Evolutionary conservation across 2,329 filamentous ascomycete genomes (phyloP), one percentile per base, ranked within the genome.

Genomic region (Sclerotinia subarctica): DNA sequence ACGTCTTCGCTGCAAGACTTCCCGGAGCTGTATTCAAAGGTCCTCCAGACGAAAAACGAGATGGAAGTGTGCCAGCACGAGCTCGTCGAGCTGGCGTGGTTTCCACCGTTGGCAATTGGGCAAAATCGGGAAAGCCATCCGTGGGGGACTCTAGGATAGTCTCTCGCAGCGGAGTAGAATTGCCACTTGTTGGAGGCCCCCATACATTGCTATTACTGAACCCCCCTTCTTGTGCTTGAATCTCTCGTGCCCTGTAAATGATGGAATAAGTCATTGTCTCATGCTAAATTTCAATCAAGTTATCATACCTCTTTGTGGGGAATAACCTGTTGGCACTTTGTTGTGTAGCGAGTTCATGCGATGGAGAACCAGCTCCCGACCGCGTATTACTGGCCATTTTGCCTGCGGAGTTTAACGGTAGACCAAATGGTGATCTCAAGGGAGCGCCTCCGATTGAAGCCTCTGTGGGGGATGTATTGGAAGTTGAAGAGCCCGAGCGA

Each of bases 141-240:
- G 91, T 95, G 44, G 95, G 95, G 47, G 94, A 97, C 81, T 99
- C 95, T 72, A 94, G 94, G 70, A 99, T 98, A 73, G 94, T 97
- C 82, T 98, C 95, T 76, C 95, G 92, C 64, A 99, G 86, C 74
- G 95, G 95, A 53, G 94, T 97, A 26, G 94, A 97, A 79, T 97
- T 94, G 72, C 94, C 95, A 78, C 94, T 97, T 67, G 94, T 97
- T 60, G 95, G 94, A 73, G 95, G 94, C 15, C 95, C 93, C 95
- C 95, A 98, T 54, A 90, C 90, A 77, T 89, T 88, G 64, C 90
- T 80, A 78, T 83, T 82, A 62, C 97, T 85, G 64, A 56, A 56
- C 2, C 53, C 29, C 8, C 94, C 94, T 85, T 98, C 94, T 81
- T 97, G 94, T 66, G 94, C 94, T 82, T 98, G 94, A 71, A 98